These are phyloP conservation scores for Stevia rebaudiana DNA, from an alignment of 140 eudicot species.

Conservation along the genomic window DNA sequence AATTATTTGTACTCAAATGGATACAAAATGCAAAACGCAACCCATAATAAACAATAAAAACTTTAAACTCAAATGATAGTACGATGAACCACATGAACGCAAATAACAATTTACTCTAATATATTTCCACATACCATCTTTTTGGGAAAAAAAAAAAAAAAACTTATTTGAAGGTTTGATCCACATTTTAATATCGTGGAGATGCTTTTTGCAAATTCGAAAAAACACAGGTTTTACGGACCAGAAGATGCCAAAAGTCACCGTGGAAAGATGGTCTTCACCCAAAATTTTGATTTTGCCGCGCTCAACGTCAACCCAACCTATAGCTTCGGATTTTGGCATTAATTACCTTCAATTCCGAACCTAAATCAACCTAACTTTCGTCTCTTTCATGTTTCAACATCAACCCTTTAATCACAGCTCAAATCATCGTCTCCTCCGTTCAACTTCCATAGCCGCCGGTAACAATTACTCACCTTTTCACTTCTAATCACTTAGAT, in stretches of 20 bases:
- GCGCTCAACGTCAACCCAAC: conserved; percentile 37
- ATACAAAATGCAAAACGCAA: too few relatives aligned
- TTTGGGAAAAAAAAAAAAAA: too few relatives aligned
- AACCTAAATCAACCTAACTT: not conserved
- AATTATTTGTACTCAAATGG: too few relatives aligned
- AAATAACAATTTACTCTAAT: too few relatives aligned
- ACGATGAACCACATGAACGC: too few relatives aligned
- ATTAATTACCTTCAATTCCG: conserved; percentile 10
- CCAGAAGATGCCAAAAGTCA: conserved; percentile 21
- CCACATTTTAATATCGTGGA: not conserved
- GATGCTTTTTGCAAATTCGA: not conserved
- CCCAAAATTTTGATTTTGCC: conserved; percentile 42
- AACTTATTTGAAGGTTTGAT: too few relatives aligned
- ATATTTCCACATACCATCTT: too few relatives aligned
- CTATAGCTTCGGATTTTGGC: conserved; percentile 33
- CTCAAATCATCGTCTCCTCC: not conserved
- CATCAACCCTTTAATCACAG: not conserved
- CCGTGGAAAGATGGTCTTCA: conserved; percentile 14
- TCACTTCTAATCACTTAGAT: not conserved
- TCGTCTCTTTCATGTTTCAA: not conserved
- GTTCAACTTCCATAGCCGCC: not conserved
- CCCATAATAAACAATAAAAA: too few relatives aligned
- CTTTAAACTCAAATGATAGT: too few relatives aligned
- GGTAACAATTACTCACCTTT: not conserved
- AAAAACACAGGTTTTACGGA: conserved; percentile 7